These are phyloP conservation scores for Boletales sp. DNA, from an alignment of 768 basidiomycete species.

Conservation along the genomic window DNA sequence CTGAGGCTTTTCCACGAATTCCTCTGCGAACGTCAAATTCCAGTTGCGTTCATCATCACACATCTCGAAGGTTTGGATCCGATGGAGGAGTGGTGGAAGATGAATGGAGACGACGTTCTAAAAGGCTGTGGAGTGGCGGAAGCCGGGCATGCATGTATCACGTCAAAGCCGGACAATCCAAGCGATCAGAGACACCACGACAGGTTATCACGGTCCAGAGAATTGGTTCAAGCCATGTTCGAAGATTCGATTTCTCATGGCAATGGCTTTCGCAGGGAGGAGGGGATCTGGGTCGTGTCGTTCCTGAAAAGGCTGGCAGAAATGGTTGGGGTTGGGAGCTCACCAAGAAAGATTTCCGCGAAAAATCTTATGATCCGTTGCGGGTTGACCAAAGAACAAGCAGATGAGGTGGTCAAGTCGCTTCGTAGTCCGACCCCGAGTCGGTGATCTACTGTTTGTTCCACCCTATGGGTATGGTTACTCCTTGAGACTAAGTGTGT, in stretches of 20 bases:
- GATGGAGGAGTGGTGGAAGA: slow-evolving; percentile 36
- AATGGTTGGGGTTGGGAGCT: slow-evolving; percentile 7
- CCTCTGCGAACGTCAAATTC: slow-evolving; percentile 37
- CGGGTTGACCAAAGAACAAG: slow-evolving; percentile 16
- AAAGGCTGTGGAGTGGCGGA: slow-evolving; percentile 22
- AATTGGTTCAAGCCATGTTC: slow-evolving; percentile 14
- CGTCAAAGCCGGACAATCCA: slow-evolving; percentile 13
- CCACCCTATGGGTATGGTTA: too few species aligned
- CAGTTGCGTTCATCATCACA: slow-evolving; percentile 38
- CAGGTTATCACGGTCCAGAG: slow-evolving; percentile 13
- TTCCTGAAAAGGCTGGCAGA: slow-evolving; percentile 19
- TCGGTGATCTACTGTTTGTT: too few species aligned
- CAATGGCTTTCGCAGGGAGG: slow-evolving; percentile 11
- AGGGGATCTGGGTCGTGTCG: slow-evolving; percentile 19
- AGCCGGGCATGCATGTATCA: slow-evolving; percentile 40
- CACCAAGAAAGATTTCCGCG: slow-evolving; percentile 4
- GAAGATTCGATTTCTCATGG: slow-evolving; percentile 21
- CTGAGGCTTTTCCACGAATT: slow-evolving; percentile 35
- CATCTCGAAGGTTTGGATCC: slow-evolving; percentile 32
- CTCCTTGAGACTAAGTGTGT: not conserved
- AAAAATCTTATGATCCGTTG: slow-evolving; percentile 13
- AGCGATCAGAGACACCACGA: not conserved
- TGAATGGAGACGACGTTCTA: slow-evolving; percentile 23
- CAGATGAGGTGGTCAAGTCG: slow-evolving; percentile 12
- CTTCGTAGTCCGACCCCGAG: too few species aligned